A percentile compares a stretch with the other conserved stretches of the same genome.
Evolutionary conservation across 2,329 filamentous ascomycete species (phyloP).

Genomic region (Aureobasidium zeae): DNA sequence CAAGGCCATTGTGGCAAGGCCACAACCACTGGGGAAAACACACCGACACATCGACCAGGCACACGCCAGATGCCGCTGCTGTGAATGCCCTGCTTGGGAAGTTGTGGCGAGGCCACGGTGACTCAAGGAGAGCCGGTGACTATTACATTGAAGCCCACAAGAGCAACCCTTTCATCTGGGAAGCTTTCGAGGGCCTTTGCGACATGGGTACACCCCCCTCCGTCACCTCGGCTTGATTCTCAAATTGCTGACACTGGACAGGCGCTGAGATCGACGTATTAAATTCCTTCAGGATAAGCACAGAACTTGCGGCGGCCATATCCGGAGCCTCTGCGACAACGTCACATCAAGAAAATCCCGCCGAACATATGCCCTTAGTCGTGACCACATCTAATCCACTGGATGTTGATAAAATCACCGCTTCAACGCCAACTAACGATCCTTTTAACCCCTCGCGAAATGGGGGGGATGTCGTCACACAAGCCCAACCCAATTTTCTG

Average conservation of each 20-base stretch:
- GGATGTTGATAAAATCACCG: conserved; percentile 20
- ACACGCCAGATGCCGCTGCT: conserved; percentile 72
- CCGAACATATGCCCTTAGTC: conserved; percentile 22
- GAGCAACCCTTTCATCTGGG: conserved; percentile 94
- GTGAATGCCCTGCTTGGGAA: conserved; percentile 80
- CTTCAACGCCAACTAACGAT: conserved; percentile 32
- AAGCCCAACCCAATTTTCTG: conserved; percentile 13
- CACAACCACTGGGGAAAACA: conserved; percentile 69
- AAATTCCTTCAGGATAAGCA: conserved; percentile 74
- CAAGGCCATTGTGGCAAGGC: conserved; percentile 63
- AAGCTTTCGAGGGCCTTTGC: conserved; percentile 82
- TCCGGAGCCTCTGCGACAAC: conserved; percentile 22
- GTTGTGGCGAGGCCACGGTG: conserved; percentile 69
- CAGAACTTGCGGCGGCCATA: conserved; percentile 50
- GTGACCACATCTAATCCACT: conserved; percentile 21
- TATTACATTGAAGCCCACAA: conserved; percentile 85
- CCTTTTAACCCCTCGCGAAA: conserved; percentile 33
- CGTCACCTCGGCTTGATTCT: neutral
- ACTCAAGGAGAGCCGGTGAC: conserved; percentile 73
- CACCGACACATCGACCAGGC: conserved; percentile 62
- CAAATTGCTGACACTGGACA: conserved; percentile 29
- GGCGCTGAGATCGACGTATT: conserved; percentile 69
- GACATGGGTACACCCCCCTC: conserved; percentile 50
- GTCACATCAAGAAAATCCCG: conserved; percentile 23
- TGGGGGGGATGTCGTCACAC: conserved; percentile 8